A percentile compares a stretch with the other conserved stretches of the same genome.
These are phyloP conservation scores for Thymus quinquecostatus DNA, from an alignment of 257 asterid genomes.

Conservation along the genomic window DNA sequence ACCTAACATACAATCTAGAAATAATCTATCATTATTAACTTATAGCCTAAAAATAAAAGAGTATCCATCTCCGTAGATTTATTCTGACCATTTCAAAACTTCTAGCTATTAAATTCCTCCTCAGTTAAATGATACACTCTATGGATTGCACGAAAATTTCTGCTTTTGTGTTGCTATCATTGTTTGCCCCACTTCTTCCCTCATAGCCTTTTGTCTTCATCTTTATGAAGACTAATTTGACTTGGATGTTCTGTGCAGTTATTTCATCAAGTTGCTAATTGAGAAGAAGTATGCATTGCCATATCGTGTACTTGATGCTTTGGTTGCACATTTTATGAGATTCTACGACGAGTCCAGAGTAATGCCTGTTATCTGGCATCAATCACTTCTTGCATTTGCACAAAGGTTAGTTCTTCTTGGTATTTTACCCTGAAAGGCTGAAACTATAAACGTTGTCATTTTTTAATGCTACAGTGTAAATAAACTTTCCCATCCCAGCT, in stretches of 20 bases:
- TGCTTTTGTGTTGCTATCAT: background rate
- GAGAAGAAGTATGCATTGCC: conserved; percentile 99
- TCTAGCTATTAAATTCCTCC: background rate
- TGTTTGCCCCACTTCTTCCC: background rate
- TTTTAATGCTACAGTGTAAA: background rate
- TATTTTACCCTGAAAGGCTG: background rate
- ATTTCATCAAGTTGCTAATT: conserved; percentile 73
- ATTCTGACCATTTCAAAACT: background rate
- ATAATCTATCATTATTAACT: background rate
- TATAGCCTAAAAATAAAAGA: background rate
- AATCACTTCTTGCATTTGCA: conserved; percentile 91
- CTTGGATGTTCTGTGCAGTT: conserved; percentile 56
- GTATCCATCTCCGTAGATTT: background rate
- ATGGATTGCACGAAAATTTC: background rate
- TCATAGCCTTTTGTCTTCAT: background rate
- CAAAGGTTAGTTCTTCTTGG: conserved; percentile 61
- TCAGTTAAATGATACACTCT: background rate
- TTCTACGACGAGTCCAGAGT: conserved; percentile 70
- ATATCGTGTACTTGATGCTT: conserved; percentile 91
- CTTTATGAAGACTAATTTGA: background rate
- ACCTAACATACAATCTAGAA: background rate
- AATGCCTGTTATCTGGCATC: conserved; percentile 99
- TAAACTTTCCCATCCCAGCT: background rate
- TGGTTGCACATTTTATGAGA: conserved; percentile 89
- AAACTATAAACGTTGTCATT: background rate